phyloP scores from a whole-genome alignment of 2,329 filamentous ascomycete species.

The Dothideomycetidae sp. region DNA sequence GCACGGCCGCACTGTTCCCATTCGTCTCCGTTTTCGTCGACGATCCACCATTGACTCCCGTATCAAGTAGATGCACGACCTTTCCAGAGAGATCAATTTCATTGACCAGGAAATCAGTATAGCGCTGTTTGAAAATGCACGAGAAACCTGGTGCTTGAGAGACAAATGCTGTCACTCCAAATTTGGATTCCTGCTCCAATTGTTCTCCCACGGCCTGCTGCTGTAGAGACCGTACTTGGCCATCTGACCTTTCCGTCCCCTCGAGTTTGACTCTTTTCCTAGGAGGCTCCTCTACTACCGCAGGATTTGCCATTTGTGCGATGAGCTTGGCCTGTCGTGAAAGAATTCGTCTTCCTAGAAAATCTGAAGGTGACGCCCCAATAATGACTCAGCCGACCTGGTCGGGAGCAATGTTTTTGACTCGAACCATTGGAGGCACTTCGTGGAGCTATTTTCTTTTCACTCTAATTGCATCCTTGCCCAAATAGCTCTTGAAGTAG shows the following conservation, averaged over 20 bases:
- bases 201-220: conserved; percentile 15
- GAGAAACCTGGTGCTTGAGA: conserved; percentile 45
- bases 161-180: conserved; percentile 52
- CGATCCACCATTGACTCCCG: conserved; percentile 2
- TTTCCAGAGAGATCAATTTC: conserved; percentile 66
- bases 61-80: conserved; percentile 53
- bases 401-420: too few species aligned
- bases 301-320: not conserved
- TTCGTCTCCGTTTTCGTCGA: conserved; percentile 7
- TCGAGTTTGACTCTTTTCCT: conserved; percentile 9
- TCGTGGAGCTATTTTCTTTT: too few species aligned
- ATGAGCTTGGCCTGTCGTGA: too few species aligned
- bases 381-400: too few species aligned
- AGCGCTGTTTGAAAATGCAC: conserved; percentile 58
- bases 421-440: too few species aligned
- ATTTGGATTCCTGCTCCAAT: conserved; percentile 28
- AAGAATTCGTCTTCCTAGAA: too few species aligned
- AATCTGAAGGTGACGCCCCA: too few species aligned
- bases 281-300: conserved; percentile 8
- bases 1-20: conserved; percentile 3
- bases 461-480: too few species aligned
- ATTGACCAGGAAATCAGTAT: conserved; percentile 85
- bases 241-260: not conserved
- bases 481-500: too few species aligned
- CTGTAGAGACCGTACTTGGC: not conserved